phyloP scores from a whole-genome alignment of 352 stramenopile genomes.

The Phytophthora brassicae region DNA sequence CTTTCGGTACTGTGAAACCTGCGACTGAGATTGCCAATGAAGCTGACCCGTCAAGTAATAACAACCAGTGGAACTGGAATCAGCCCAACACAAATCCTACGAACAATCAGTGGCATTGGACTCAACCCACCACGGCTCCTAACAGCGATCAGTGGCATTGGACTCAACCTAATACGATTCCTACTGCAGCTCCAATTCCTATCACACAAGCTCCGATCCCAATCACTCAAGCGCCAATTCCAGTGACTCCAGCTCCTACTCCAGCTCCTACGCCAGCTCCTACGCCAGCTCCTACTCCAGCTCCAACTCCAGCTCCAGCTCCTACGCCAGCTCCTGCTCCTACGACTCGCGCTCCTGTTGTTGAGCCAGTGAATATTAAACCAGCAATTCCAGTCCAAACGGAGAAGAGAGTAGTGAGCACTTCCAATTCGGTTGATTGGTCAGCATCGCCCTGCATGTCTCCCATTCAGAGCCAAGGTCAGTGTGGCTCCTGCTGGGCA shows the following conservation, averaged over 20 bases:
- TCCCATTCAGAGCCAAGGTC: slow-evolving; percentile 93
- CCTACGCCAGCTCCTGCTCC: slow-evolving; percentile 3
- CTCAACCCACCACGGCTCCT: slow-evolving; percentile 6
- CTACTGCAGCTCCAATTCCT: background rate
- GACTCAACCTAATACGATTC: slow-evolving; percentile 9
- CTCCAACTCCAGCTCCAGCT: background rate
- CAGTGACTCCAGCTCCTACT: slow-evolving; percentile 2
- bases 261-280: too few relatives aligned
- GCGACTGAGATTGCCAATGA: slow-evolving; percentile 14
- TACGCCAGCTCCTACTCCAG: background rate
- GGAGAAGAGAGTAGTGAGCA: slow-evolving; percentile 6
- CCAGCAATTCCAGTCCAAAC: slow-evolving; percentile 13
- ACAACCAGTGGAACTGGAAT: slow-evolving; percentile 20
- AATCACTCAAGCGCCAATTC: slow-evolving; percentile 4
- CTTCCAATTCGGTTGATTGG: slow-evolving; percentile 37
- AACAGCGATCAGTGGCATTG: slow-evolving; percentile 1
- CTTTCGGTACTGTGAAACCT: slow-evolving; percentile 25
- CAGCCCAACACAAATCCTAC: slow-evolving; percentile 5
- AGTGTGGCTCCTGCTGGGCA: slow-evolving; percentile 96
- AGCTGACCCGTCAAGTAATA: background rate
- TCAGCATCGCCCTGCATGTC: slow-evolving; percentile 42
- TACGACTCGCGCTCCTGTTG: slow-evolving; percentile 24
- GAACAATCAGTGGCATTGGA: slow-evolving; percentile 2
- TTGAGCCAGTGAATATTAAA: slow-evolving; percentile 20
- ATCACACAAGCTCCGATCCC: slow-evolving; percentile 8